Evolutionary conservation across 1,284 basidiomycete genomes (phyloP).

Genomic region (Malassezia brasiliensis): DNA sequence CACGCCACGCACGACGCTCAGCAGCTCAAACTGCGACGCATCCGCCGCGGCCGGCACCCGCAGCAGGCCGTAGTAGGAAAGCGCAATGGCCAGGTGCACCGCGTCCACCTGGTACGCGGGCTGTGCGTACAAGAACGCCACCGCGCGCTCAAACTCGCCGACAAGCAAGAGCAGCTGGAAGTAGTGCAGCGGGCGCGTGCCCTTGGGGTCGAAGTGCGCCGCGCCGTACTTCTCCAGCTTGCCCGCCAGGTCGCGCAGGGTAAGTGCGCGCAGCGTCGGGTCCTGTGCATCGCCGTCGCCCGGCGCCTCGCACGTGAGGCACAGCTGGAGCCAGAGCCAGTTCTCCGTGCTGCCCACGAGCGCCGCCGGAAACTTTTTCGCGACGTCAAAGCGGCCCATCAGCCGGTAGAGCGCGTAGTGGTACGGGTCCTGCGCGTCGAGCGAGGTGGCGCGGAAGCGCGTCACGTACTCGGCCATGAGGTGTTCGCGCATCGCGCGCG

Average conservation of each 20-base stretch:
- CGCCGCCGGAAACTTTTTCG: slow-evolving; percentile 66
- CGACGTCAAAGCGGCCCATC: slow-evolving; percentile 81
- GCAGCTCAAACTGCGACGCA: slow-evolving; percentile 57
- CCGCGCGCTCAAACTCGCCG: slow-evolving; percentile 88
- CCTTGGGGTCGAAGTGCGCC: slow-evolving; percentile 75
- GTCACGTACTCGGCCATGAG: slow-evolving; percentile 81
- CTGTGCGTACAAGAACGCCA: slow-evolving; percentile 80
- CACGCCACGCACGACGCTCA: slow-evolving; percentile 20
- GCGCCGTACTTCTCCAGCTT: slow-evolving; percentile 68
- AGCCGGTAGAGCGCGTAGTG: slow-evolving; percentile 91
- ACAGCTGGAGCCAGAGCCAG: slow-evolving; percentile 96
- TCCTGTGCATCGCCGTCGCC: slow-evolving; percentile 28
- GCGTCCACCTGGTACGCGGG: slow-evolving; percentile 82
- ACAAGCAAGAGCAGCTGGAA: slow-evolving; percentile 81
- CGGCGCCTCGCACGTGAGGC: slow-evolving; percentile 55
- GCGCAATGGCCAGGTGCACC: slow-evolving; percentile 80
- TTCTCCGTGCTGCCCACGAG: slow-evolving; percentile 90
- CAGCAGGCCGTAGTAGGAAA: slow-evolving; percentile 86
- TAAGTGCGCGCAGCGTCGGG: slow-evolving; percentile 53
- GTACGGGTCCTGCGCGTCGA: slow-evolving; percentile 68
- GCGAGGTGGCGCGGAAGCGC: slow-evolving; percentile 55
- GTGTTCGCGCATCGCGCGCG: slow-evolving; percentile 58
- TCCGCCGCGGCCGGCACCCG: slow-evolving; percentile 68
- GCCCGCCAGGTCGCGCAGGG: slow-evolving; percentile 67
- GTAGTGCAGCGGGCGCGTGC: slow-evolving; percentile 62